These are phyloP conservation scores for Collybiopsis luxurians DNA, from an alignment of 768 basidiomycete genomes.

Conservation along the genomic window DNA sequence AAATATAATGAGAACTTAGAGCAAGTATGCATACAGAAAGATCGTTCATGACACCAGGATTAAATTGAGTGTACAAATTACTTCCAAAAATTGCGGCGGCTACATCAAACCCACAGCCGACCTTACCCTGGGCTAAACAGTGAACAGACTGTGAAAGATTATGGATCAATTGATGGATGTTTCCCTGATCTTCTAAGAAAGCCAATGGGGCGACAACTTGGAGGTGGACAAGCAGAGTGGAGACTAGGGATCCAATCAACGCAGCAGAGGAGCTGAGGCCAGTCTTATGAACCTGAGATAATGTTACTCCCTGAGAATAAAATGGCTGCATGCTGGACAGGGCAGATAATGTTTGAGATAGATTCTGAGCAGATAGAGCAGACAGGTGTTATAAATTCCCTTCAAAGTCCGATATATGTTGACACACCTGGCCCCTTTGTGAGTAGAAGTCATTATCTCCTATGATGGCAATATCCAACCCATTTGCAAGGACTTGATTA, in stretches of 20 bases:
- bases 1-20: slow-evolving; percentile 1
- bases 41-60: slow-evolving; percentile 66
- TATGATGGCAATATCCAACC: slow-evolving; percentile 76
- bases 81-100: slow-evolving; percentile 92
- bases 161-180: slow-evolving; percentile 69
- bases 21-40: slow-evolving; percentile 38
- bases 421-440: slow-evolving; percentile 75
- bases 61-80: slow-evolving; percentile 88
- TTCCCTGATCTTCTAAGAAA: slow-evolving; percentile 39
- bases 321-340: slow-evolving; percentile 77
- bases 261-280: slow-evolving; percentile 97
- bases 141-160: slow-evolving; percentile 94
- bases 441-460: slow-evolving; percentile 99
- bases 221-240: slow-evolving; percentile 79
- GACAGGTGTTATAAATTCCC: neutral
- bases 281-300: slow-evolving; percentile 93
- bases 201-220: slow-evolving; percentile 52
- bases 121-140: slow-evolving; percentile 95
- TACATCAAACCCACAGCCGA: slow-evolving; percentile 97
- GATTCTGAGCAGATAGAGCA: slow-evolving; percentile 48
- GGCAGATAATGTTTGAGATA: slow-evolving; percentile 63
- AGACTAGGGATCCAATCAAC: slow-evolving; percentile 91
- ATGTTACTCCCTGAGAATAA: slow-evolving; percentile 58
- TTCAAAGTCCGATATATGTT: neutral
- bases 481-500: slow-evolving; percentile 41